Base-by-base conservation (phyloP, 2,329 filamentous ascomycete genomes). In the Paramyrothecium sp. region DNA sequence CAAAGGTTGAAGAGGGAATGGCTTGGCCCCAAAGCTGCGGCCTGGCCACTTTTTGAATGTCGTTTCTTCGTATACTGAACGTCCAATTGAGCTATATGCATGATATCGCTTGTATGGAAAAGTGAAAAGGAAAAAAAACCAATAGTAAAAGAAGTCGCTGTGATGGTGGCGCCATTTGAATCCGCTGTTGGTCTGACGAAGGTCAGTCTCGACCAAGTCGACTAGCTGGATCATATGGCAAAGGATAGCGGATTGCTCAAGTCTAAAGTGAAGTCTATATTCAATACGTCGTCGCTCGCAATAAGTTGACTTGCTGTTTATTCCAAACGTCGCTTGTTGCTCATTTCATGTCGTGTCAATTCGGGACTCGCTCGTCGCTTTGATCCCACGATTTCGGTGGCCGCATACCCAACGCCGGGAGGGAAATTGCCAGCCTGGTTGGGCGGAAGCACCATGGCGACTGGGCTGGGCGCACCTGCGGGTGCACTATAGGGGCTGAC, bases 401-500 rank as follows among this genome's bases (percentile, higher is more conserved):
- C 66, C 51, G 73, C 71, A 54, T 73, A 71, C 52, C 63, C 61
- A 12, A 66, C 67, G 56, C 79, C 76, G 17, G 61, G 62, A 4
- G 71, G 70, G 50, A 74, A 64, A 22, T 65, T 52, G 49, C 63
- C 71, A 59, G 68, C 75, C 74, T 57, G 75, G 66, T 26, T 73
- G 65, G 23, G 72, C 69, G 59, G 75, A 74, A 50, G 69, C 26
- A 61, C 59, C 16, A 63, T 51, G 17, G 64, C 61, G 26, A 64
- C 55, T 16, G 56, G 69, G 44, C 67, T 75, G 3, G 76, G 71
- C 8, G 80, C 44, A 46, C 66, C 62, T 2, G 64, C 60, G 4
- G 82, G 81, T n/a, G 81, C 82, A 61, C 75, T 82, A 67, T 87
- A 88, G 1, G 84, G 82, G 61, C 81, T 85, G 33, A 87, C 76